These are phyloP conservation scores for Avena insularis DNA, from an alignment of 176 grass and related monocot species.

Conservation along the genomic window DNA sequence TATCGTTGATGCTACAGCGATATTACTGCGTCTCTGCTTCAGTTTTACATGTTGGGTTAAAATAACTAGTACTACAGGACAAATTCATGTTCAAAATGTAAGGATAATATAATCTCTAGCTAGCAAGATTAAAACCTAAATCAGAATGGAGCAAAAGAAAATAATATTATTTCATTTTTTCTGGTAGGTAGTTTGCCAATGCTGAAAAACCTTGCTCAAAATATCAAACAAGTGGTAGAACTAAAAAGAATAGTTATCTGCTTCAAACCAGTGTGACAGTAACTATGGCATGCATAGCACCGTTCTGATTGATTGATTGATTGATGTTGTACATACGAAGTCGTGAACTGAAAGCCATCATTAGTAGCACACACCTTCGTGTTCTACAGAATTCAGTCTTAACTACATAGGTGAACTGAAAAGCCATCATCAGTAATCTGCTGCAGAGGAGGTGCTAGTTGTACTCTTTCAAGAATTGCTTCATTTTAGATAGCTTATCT, in stretches of 20 bases:
- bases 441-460: too few species aligned
- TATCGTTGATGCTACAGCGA: not conserved
- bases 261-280: not conserved
- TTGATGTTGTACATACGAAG: too few species aligned
- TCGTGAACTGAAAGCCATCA: too few species aligned
- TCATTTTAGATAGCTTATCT: too few species aligned
- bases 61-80: not conserved
- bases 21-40: not conserved
- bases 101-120: not conserved
- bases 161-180: not conserved
- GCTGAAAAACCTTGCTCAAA: not conserved
- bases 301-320: not conserved
- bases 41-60: not conserved
- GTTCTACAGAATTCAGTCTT: too few species aligned
- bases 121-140: not conserved
- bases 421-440: too few species aligned
- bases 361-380: too few species aligned
- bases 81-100: not conserved
- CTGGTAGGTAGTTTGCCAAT: not conserved
- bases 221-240: not conserved
- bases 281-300: not conserved
- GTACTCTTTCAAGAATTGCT: too few species aligned
- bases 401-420: too few species aligned
- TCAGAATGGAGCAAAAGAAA: not conserved
- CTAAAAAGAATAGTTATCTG: not conserved